Conservation (phyloP, 805 yeast species). For the Lachancea sp. region DNA sequence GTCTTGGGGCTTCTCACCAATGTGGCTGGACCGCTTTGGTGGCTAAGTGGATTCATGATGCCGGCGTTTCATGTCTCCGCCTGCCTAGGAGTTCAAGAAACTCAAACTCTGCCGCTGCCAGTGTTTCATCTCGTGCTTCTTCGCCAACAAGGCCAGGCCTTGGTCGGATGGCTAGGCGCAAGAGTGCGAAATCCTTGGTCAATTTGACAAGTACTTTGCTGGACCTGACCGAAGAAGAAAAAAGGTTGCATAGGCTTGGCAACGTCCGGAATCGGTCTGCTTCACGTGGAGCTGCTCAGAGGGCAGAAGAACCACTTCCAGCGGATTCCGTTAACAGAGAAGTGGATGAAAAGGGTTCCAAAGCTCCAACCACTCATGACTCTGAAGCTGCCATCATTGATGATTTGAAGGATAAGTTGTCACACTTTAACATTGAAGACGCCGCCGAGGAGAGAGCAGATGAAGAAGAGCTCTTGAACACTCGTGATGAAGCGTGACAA, state of each 20-base stretch:
- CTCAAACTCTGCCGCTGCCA: conserved; percentile 31
- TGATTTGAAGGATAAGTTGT: conserved; percentile 3
- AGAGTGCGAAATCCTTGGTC: conserved; percentile 67
- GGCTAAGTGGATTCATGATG: conserved; percentile 86
- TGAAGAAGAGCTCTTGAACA: conserved; percentile 4
- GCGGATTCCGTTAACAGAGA: background rate
- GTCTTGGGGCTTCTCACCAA: conserved; percentile 89
- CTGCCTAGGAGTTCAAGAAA: conserved; percentile 27
- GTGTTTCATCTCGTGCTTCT: conserved; percentile 9
- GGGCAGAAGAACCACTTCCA: background rate
- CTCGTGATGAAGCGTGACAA: background rate
- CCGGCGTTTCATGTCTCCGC: conserved; percentile 53
- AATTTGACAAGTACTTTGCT: conserved; percentile 61
- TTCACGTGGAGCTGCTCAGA: background rate
- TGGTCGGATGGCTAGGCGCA: conserved; percentile 54
- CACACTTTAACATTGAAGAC: background rate
- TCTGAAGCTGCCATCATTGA: conserved; percentile 5
- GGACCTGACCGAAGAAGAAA: conserved; percentile 62
- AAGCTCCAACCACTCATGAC: conserved; percentile 5
- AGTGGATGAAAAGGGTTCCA: background rate
- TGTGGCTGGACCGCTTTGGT: conserved; percentile 95
- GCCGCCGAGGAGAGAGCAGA: conserved; percentile 5
- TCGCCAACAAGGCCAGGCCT: conserved; percentile 15
- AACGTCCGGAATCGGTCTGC: conserved; percentile 3
- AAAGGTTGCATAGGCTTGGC: conserved; percentile 22